Base-by-base conservation (phyloP, 257 asterid species). In the Asclepias syriaca region DNA sequence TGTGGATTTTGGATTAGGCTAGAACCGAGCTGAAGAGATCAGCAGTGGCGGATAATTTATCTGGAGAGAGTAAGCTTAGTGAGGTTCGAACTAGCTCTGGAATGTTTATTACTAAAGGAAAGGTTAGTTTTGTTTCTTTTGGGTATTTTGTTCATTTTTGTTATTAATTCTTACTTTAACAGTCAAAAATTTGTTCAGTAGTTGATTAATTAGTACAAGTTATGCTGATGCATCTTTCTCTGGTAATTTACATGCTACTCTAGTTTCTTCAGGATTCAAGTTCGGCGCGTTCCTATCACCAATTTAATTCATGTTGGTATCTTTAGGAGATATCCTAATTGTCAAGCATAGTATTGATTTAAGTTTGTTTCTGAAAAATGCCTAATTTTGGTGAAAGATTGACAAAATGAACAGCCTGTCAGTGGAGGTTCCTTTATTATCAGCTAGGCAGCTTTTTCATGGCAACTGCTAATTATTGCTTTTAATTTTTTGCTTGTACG, bases 21-120 rank as follows among this genome's bases (percentile, higher is more conserved):
- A 94, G 89, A 84, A 65, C 85, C 40, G 96, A 89, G 87, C 81
- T 94, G 87, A 94, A 89, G 86, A 87, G 97, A 81, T 94, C 98
- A 19, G 85, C 86, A 9, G 97, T 94, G 75, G 97, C 97, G 5
- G 97, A 94, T 77, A 85, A 86, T 83, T 77, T 74, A 40, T 91
- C 98, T 46, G 97, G 98, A 54, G 71, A 85, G 80, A 85, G 91
- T 77, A 87, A 80, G 77, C 86, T 83, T 24, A 91, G 97, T 68
- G 93, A 88, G 82, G 96, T 87, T 63, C 90, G 97, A 83, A 94
- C 97, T 60, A 91, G 98, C 88, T 91, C 98, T 19, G 98, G 97
- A 66, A 94, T 89, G 97, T 94, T 94, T 65, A 94, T 94, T 60
- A 19, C 76, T 27, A 94, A 89, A 80, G 96, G 51, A 65, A 91